Percentiles rank a stretch among this genome's conserved stretches.
These are phyloP conservation scores for Orychophragmus violaceus DNA, from an alignment of 345 rosid genomes.

Conservation along the genomic window DNA sequence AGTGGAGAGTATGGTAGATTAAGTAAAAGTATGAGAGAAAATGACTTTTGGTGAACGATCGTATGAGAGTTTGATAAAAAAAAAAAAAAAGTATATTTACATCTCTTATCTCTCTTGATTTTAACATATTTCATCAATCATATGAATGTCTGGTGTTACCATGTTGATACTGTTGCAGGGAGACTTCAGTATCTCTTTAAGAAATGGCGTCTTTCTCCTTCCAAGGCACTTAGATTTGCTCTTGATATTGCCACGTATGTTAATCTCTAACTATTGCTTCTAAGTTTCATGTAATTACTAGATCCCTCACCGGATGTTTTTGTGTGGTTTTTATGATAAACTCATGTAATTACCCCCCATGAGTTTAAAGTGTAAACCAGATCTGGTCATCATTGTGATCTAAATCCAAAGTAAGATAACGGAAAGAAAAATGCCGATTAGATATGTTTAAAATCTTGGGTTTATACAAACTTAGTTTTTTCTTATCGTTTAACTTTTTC, in stretches of 20 bases:
- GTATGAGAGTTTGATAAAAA: too few relatives aligned
- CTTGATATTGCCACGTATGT: conserved; percentile 85
- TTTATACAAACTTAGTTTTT: conserved; percentile 28
- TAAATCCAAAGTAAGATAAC: conserved; percentile 90
- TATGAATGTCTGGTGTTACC: background rate
- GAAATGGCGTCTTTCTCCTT: conserved; percentile 82
- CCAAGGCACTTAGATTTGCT: conserved; percentile 71
- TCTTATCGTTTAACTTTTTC: conserved; percentile 53
- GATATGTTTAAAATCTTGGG: background rate
- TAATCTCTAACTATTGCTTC: background rate
- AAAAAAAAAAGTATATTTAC: too few relatives aligned
- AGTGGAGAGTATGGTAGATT: too few relatives aligned
- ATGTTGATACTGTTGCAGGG: conserved; percentile 48
- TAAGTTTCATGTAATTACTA: background rate
- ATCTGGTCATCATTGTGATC: conserved; percentile 82
- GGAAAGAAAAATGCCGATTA: conserved; percentile 34
- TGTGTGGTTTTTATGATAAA: background rate
- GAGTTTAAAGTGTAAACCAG: conserved; percentile 90
- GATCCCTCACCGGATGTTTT: background rate
- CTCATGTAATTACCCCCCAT: conserved; percentile 61
- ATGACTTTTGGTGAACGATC: too few relatives aligned
- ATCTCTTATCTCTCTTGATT: conserved; percentile 6
- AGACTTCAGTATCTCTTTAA: conserved; percentile 70
- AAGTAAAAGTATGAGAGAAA: too few relatives aligned
- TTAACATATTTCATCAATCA: background rate